Conservation (phyloP, 2,329 filamentous ascomycete species). For the Akanthomyces uredinophilus region DNA sequence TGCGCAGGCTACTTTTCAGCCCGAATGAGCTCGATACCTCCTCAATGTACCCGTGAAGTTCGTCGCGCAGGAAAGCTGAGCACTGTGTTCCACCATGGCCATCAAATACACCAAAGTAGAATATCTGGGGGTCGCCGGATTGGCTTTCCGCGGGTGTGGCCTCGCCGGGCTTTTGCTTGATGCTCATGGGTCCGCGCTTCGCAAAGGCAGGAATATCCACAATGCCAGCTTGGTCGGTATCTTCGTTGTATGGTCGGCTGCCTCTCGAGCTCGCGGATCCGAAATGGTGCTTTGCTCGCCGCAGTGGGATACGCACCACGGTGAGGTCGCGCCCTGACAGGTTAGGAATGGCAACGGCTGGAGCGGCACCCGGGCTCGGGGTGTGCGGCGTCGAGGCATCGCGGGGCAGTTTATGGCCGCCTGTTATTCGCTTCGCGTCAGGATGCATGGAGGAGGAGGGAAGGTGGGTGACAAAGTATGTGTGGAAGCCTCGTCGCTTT, state of each 20-base stretch:
- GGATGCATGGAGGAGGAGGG: constrained; percentile 90
- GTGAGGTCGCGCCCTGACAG: constrained; percentile 71
- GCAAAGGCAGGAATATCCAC: constrained; percentile 92
- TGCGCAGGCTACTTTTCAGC: constrained; percentile 67
- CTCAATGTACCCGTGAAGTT: constrained; percentile 85
- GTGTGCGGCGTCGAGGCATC: constrained; percentile 77
- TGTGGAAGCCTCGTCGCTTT: constrained; percentile 64
- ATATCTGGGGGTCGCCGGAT: constrained; percentile 88
- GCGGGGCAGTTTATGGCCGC: constrained; percentile 81
- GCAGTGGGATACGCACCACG: constrained; percentile 88
- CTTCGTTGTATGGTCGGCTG: constrained; percentile 84
- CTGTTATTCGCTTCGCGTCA: constrained; percentile 61
- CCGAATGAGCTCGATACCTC: constrained; percentile 71
- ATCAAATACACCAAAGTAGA: constrained; percentile 96
- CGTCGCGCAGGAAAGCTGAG: constrained; percentile 77
- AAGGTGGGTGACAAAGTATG: constrained; percentile 95
- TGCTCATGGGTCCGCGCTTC: constrained; percentile 67
- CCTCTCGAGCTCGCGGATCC: constrained; percentile 75
- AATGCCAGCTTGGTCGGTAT: constrained; percentile 88
- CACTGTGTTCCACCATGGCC: constrained; percentile 90
- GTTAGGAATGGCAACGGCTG: constrained; percentile 55
- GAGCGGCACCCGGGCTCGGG: constrained; percentile 46
- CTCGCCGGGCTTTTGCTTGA: constrained; percentile 48
- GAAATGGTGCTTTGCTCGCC: constrained; percentile 93
- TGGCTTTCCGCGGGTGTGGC: constrained; percentile 69